Evolutionary conservation across 495 filamentous ascomycete species (phyloP), one percentile per base, ranked within the genome.

Genomic region (Aspergillus avenaceus): DNA sequence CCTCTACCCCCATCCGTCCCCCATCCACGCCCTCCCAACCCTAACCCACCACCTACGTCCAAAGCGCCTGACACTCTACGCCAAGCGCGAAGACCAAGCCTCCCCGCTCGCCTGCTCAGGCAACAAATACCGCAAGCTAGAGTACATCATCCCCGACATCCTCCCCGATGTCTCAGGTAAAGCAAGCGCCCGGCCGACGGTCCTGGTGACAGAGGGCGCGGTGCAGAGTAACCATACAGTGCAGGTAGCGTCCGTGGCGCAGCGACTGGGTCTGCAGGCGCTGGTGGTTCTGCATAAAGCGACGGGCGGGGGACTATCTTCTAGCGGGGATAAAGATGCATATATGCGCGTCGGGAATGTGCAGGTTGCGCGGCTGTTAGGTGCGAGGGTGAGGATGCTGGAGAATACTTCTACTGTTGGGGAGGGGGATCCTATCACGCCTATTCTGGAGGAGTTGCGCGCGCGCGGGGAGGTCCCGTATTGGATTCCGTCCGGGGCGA

Each of bases 81-180:
- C 58, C 47, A 71, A 71, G 53, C 56, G 68, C n/a, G 70, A 73
- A 59, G 70, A 73, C 62, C 66, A 69, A 18, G 50, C 50, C 49
- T 62, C 66, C 37, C 66, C 66, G 16, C 62, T 73, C 40, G 62
- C 66, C 43, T 62, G 60, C 40, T 45, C 68, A 21, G 70, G 70
- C 23, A 73, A 73, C 56, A 73, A 73, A 60, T 70, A 71, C 55
- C 68, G 70, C 40, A 73, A 73, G 53, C 59, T 73, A 24, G 70
- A 73, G 57, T 73, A 73, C 54, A 63, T 73, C 22, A 51, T 71
- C 12, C 67, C 68, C 0, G 66, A 73, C 32, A 66, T 71, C 22
- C 58, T 66, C 37, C 42, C 25, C 8, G 16, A 4, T 55, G 50
- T 16, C 49, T n/a, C 18, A 37, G 26, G 14, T 18, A 18, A 36